Evolutionary conservation across 1,284 basidiomycete species (phyloP), one percentile per base, ranked within the genome.

Genomic region (Cryptococcus deneoformans): DNA sequence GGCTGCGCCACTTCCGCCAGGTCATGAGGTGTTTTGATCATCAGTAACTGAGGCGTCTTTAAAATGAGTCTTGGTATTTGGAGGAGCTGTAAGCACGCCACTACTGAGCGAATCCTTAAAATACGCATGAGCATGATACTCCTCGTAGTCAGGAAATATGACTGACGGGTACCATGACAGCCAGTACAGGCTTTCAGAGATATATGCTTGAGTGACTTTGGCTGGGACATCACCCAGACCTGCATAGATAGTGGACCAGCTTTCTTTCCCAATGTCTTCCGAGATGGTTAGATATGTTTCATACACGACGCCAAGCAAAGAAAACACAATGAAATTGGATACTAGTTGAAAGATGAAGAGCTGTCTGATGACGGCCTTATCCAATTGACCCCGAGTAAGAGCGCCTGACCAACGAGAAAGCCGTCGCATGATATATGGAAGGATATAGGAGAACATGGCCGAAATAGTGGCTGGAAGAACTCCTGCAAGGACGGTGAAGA

Each of bases 141-240:
- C 12, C 12, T 12, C 36, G 16, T 16, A 8, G 9, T 14, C 9
- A 38, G 70, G 20, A 37, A 12, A 39, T 8, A 34, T 3, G 6
- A 63, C 70, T 53, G 37, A 72, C 69, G 71, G 71, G 42, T 65
- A 73, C 69, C 69, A 73, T 2, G 69, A 71, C 1, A 73, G 53
- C 71, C 71, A 73, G 44, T 71, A 73, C 2, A 64, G 54, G 50
- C 62, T 67, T 42, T 73, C 59, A 6, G 68, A 64, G 57, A 73
- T 73, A 57, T 73, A 73, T n/a, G 68, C 63, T 43, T 61, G 61
- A 1, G 68, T 63, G 38, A 73, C 57, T 36, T 73, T 64, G 6
- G 65, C 65, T 3, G 66, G 67, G 2, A 70, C 48, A 42, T 69
- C 61, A 7, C 66, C 68, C 5, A 73, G 46, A 39, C 57, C 57